A percentile compares a stretch with the other conserved stretches of the same genome.
Evolutionary conservation across 2,329 filamentous ascomycete genomes (phyloP).

Genomic region (Cordyceps tenuipes): DNA sequence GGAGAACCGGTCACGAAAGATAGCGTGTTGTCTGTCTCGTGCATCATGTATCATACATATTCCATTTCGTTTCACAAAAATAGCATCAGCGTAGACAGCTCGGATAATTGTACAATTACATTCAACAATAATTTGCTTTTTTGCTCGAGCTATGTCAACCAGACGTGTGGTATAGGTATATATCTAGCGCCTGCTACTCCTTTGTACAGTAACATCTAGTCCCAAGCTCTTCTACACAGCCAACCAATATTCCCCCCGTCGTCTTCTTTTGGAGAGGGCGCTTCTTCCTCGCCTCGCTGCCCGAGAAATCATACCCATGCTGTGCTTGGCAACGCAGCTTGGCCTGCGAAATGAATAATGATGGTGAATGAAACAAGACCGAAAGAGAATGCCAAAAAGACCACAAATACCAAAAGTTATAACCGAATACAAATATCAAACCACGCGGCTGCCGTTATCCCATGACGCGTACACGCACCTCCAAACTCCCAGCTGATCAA

Average conservation of each 20-base stretch:
- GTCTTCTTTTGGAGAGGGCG: conserved; percentile 14
- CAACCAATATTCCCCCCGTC: not conserved
- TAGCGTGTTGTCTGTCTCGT: not conserved
- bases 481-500: conserved; percentile 1
- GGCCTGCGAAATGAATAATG: conserved; percentile 1
- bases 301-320: not conserved
- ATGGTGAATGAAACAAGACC: not conserved
- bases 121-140: not conserved
- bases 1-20: not conserved
- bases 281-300: not conserved
- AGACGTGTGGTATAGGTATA: conserved; percentile 20
- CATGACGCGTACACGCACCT: conserved; percentile 3
- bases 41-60: conserved; percentile 6
- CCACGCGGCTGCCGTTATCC: conserved; percentile 1
- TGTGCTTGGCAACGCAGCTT: not conserved
- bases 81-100: conserved; percentile 6
- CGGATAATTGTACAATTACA: conserved; percentile 12
- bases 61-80: not conserved
- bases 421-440: conserved; percentile 5
- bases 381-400: not conserved
- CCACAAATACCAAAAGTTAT: not conserved
- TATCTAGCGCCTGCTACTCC: conserved; percentile 16
- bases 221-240: conserved; percentile 1
- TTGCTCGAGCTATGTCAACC: not conserved
- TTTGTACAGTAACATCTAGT: conserved; percentile 17